phyloP scores from a whole-genome alignment of 1,284 basidiomycete species.

The Malassezia japonica region DNA sequence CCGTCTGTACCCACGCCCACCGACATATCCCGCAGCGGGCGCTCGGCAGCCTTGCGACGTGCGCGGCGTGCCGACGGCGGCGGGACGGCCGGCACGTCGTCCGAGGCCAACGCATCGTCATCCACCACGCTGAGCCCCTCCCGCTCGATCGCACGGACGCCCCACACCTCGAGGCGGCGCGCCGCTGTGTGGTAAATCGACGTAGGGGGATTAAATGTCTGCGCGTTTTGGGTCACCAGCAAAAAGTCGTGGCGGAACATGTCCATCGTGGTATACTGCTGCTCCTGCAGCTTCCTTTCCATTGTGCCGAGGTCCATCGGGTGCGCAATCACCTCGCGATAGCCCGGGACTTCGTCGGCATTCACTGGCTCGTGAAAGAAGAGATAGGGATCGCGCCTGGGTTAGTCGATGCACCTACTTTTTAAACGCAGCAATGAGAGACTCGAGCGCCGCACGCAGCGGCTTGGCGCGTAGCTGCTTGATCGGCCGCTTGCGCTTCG shows the following conservation, averaged over 20 bases:
- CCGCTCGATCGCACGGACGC: constrained; percentile 29
- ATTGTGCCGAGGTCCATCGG: constrained; percentile 80
- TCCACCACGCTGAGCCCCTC: constrained; percentile 31
- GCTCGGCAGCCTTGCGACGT: background rate
- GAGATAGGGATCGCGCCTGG: constrained; percentile 68
- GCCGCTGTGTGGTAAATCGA: constrained; percentile 41
- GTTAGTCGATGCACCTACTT: constrained; percentile 35
- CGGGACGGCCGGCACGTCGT: background rate
- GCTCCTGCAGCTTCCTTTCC: constrained; percentile 47
- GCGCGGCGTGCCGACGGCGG: background rate
- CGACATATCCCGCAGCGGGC: background rate
- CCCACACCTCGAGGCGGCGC: constrained; percentile 34
- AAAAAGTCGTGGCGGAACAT: constrained; percentile 34
- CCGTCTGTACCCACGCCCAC: background rate
- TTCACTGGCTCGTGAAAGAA: constrained; percentile 70
- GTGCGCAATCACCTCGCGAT: constrained; percentile 59
- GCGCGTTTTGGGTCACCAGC: constrained; percentile 38
- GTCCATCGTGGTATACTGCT: constrained; percentile 28
- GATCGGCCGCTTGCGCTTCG: constrained; percentile 9
- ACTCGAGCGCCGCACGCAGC: constrained; percentile 3
- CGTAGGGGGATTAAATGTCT: constrained; percentile 39
- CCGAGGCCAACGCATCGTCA: constrained; percentile 20
- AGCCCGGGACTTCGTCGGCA: constrained; percentile 59
- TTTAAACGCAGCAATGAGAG: constrained; percentile 9
- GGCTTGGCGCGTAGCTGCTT: constrained; percentile 15